Evolutionary conservation across 805 yeast species (phyloP).

Genomic region (Schwanniomyces yamadae): DNA sequence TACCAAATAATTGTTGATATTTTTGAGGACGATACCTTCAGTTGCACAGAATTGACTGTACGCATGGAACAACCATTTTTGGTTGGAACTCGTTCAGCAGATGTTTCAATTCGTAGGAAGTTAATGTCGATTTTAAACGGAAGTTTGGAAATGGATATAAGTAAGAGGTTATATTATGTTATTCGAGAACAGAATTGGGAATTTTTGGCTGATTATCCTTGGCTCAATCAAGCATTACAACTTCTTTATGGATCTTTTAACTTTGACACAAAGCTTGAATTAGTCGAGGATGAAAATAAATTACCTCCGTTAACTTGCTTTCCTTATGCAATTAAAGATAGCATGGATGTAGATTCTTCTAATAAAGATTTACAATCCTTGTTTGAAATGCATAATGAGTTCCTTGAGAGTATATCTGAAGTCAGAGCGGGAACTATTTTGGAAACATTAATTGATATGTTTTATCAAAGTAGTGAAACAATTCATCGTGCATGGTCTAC

Average conservation of each 20-base stretch:
- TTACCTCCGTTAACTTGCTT: slow-evolving; percentile 54
- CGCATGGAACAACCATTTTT: slow-evolving; percentile 95
- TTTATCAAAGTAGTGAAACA: slow-evolving; percentile 76
- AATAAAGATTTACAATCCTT: slow-evolving; percentile 19
- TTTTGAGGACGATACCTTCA: slow-evolving; percentile 74
- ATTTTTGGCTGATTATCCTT: slow-evolving; percentile 83
- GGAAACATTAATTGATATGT: slow-evolving; percentile 72
- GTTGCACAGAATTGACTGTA: slow-evolving; percentile 85
- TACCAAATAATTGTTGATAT: slow-evolving; percentile 85
- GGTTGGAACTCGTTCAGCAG: slow-evolving; percentile 85
- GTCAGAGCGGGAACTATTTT: slow-evolving; percentile 60
- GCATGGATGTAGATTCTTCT: slow-evolving; percentile 28
- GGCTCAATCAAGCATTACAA: slow-evolving; percentile 93
- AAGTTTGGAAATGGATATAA: slow-evolving; percentile 74
- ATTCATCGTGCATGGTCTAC: slow-evolving; percentile 82
- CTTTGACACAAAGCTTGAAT: slow-evolving; percentile 42
- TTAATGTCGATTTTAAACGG: slow-evolving; percentile 77
- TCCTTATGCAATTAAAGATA: slow-evolving; percentile 25
- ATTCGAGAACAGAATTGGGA: slow-evolving; percentile 99
- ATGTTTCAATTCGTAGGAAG: slow-evolving; percentile 68
- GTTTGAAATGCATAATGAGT: slow-evolving; percentile 26
- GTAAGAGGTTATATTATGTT: slow-evolving; percentile 79
- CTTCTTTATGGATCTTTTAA: slow-evolving; percentile 78
- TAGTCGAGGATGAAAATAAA: slow-evolving; percentile 49
- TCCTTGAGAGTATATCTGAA: slow-evolving; percentile 28